Base-by-base conservation (phyloP, 2,329 filamentous ascomycete species). In the Aspergillus sp. region DNA sequence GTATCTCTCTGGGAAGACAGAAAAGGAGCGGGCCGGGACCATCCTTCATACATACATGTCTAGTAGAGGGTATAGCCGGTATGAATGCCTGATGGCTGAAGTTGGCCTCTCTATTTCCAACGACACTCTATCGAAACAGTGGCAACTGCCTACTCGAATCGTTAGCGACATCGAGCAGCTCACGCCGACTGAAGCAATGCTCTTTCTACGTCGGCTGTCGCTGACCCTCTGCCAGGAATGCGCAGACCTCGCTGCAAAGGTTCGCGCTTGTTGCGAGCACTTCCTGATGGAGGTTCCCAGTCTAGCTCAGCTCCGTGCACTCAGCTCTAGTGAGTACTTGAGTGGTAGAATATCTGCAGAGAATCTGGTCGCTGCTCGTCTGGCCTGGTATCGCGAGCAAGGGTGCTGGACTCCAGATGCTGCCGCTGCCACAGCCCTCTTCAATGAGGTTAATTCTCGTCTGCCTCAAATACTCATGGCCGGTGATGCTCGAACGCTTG, bases 311-410 rank as follows among this genome's bases (percentile, higher is more conserved):
- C 63, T 78, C 15, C 72, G 71, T 48, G 70, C 68, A 12, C 63
- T 73, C 6, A 72, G 69, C 57, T 73, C 77, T 0, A 67, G 68
- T 31, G 68, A 64, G 4, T 81, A 78, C 56, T 69, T 81, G 6
- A 64, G 69, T n/a, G 72, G 74, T n/a, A 62, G 71, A 2, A 63
- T 76, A 23, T 69, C 71, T n/a, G 53, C 68, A 2, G 65, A 73
- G 43, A 64, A 70, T 5, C 53, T 80, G 11, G 66, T 80, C 5
- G 53, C 62, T 21, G 63, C 73, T 11, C 73, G 78, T 9, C 65
- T 78, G 15, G 64, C 52, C 8, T 80, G 78, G 78, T 74, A 77
- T 52, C 55, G 62, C 7, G 72, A 75, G 3, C 72, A 76, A 47
- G 70, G 71, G 1, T 75, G 73, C 55, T 62, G 61, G 41, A 60